These are phyloP conservation scores for Colletotrichum karsti DNA, from an alignment of 2,329 filamentous ascomycete genomes.

Conservation along the genomic window DNA sequence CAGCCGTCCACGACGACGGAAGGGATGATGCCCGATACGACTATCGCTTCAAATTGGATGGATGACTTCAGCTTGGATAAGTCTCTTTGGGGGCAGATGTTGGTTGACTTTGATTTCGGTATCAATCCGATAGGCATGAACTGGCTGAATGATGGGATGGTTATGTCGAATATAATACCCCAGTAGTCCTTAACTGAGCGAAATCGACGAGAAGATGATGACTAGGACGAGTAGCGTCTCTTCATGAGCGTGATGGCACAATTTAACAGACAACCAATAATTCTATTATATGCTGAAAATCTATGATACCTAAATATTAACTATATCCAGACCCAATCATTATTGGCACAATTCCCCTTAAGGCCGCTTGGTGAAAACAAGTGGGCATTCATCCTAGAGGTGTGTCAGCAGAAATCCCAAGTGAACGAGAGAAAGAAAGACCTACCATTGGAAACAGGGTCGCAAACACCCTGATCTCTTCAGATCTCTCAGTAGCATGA, in stretches of 20 bases:
- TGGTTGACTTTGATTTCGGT: background rate
- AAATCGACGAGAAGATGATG: no score
- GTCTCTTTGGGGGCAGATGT: constrained; percentile 13
- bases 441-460: constrained; percentile 58
- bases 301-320: no score
- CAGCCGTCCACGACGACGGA: background rate
- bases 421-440: no score
- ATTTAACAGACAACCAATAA: no score
- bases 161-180: background rate
- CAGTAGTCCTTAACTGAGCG: background rate
- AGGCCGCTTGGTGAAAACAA: no score
- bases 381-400: no score
- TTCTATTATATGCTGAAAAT: no score
- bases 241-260: no score
- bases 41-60: background rate
- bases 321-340: no score
- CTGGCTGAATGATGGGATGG: background rate
- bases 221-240: no score
- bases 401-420: no score
- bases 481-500: constrained; percentile 54
- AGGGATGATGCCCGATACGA: background rate
- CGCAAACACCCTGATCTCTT: constrained; percentile 60
- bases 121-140: background rate
- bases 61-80: constrained; percentile 9
- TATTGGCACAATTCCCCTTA: no score